Base-by-base conservation (phyloP, 2,329 filamentous ascomycete species). In the Aspergillus pseudoterreus region DNA sequence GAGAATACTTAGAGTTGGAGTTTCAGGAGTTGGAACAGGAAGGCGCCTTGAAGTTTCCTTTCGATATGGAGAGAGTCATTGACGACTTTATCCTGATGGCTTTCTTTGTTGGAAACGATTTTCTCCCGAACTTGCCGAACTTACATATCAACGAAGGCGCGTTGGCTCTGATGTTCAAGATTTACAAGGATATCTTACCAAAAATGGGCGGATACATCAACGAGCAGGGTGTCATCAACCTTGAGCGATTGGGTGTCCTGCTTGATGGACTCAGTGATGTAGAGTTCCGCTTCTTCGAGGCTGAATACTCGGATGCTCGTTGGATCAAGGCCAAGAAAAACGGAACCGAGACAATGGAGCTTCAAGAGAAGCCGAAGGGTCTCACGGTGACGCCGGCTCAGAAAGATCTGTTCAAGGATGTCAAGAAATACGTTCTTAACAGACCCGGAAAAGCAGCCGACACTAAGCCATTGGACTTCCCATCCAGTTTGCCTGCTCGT, bases 51-150 rank as follows among this genome's bases (percentile, higher is more conserved):
- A 79, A 77, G 38, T 92, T 96, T 63, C 78, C 83, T 45, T 99
- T 95, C 67, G 88, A 99, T 67, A 87, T 99, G 80, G 94, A 99
- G 77, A 84, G 88, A 57, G 85, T 99, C 66, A 97, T 99, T 75
- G 94, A 99, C 70, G 94, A 99, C 78, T 99, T 99, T 72, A 97
- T 99, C 68, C 82, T 99, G 55, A 96, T 99, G 91, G 92, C 92
- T 44, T 99, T 99, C 77, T 99, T 99, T 71, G 90, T 99, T 64
- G 94, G 94, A 68, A 99, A 99, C 73, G 94, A 99, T 81, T 99
- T 99, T 76, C 81, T 99, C 71, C 94, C 94, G 3, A 96, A 99
- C 73, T 79, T 99, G 52, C 95, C 95, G 4, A 90, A 95, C 66
- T 75, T 99, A 58, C 94, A 99, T 73, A 99, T 99, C 73, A 99